Conservation (phyloP, 2,329 filamentous ascomycete species). For the Daldinia sp. region DNA sequence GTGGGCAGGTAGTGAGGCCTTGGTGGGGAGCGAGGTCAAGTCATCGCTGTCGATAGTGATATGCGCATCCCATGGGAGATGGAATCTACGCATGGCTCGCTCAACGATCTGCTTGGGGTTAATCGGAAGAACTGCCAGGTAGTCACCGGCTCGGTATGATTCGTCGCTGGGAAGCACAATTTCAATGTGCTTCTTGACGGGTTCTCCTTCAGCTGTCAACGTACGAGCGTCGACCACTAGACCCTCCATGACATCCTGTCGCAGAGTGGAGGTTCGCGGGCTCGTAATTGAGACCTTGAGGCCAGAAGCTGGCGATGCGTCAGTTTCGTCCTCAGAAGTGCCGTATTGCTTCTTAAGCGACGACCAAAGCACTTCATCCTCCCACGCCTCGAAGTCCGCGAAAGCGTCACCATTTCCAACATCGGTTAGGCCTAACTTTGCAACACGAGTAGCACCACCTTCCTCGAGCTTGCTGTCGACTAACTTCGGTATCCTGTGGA, state of each 20-base stretch:
- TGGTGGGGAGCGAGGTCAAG: constrained; percentile 66
- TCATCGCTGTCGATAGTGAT: constrained; percentile 69
- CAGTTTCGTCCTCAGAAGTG: constrained; percentile 39
- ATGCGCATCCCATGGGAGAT: constrained; percentile 75
- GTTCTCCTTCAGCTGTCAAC: constrained; percentile 63
- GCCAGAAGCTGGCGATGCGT: constrained; percentile 40
- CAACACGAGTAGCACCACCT: constrained; percentile 62
- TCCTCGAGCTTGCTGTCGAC: constrained; percentile 61
- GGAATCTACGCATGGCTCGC: constrained; percentile 74
- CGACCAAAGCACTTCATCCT: constrained; percentile 66
- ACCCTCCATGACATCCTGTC: constrained; percentile 73
- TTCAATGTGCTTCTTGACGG: constrained; percentile 73
- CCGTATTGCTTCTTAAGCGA: constrained; percentile 56
- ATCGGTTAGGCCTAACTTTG: constrained; percentile 62
- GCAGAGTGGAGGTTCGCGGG: constrained; percentile 67
- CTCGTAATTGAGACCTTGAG: constrained; percentile 65
- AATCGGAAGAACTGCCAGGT: constrained; percentile 78
- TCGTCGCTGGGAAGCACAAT: constrained; percentile 74
- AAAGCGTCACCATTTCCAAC: constrained; percentile 68
- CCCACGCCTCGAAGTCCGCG: constrained; percentile 69
- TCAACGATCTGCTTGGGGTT: constrained; percentile 73
- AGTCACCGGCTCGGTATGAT: constrained; percentile 79
- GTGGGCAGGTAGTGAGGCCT: constrained; percentile 68
- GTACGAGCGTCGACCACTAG: constrained; percentile 66
- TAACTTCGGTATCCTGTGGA: constrained; percentile 67